A percentile compares a stretch with the other conserved stretches of the same genome.
These are phyloP conservation scores for Parathielavia hyrcaniae DNA, from an alignment of 495 filamentous ascomycete genomes.

Conservation along the genomic window DNA sequence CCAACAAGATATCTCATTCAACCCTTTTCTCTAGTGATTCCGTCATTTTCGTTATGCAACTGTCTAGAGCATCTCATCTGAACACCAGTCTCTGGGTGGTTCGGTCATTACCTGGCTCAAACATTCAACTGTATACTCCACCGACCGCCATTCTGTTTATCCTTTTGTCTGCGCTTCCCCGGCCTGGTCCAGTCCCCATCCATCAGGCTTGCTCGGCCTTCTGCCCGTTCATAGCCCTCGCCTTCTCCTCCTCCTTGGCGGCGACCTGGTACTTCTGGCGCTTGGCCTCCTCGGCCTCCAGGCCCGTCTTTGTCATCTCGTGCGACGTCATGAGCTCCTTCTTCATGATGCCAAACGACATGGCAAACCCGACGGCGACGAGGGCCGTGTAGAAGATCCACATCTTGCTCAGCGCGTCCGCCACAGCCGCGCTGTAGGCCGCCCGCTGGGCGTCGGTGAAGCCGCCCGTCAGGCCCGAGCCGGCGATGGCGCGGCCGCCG, in stretches of 20 bases:
- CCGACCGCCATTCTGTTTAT: no score
- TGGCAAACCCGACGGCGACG: background rate
- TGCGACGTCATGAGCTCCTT: conserved; percentile 2
- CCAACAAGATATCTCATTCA: no score
- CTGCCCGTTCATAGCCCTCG: no score
- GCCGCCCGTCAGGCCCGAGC: background rate
- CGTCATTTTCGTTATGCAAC: background rate
- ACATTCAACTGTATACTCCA: no score
- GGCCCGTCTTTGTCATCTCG: background rate
- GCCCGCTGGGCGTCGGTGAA: background rate
- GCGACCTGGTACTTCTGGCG: background rate
- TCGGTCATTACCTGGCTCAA: no score
- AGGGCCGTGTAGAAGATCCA: background rate
- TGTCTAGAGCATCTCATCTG: no score
- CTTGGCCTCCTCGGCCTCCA: background rate
- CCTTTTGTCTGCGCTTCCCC: no score
- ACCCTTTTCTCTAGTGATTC: no score
- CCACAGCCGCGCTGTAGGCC: background rate
- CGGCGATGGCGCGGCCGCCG: background rate
- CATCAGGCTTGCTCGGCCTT: no score
- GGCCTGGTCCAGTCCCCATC: no score
- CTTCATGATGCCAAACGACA: background rate
- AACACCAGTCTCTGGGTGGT: no score
- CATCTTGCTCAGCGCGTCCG: background rate
- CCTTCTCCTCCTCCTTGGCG: background rate